These are phyloP conservation scores for Bonia amplexicaulis DNA, from an alignment of 176 grass and related monocot species.

Conservation along the genomic window DNA sequence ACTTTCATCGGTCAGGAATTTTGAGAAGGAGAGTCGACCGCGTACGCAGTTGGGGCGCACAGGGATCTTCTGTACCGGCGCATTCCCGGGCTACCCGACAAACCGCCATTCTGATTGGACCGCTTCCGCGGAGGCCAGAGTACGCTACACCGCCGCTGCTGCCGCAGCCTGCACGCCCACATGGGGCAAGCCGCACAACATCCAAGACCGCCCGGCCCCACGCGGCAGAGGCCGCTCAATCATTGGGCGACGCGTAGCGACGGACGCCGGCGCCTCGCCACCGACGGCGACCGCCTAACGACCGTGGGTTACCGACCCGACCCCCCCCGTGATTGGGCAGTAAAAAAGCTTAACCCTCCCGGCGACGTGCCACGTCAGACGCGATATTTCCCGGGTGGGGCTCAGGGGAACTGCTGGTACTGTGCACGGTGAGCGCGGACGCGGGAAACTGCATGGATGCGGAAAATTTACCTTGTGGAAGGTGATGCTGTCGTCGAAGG, in stretches of 20 bases:
- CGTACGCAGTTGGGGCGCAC: background rate
- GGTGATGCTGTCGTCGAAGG: constrained; percentile 97
- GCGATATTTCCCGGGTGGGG: too few relatives aligned
- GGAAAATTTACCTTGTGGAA: constrained; percentile 82
- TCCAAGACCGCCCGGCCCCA: background rate
- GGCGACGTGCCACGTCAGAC: too few relatives aligned
- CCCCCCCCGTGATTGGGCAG: too few relatives aligned
- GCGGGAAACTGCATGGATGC: too few relatives aligned
- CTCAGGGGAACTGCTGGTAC: constrained; percentile 37
- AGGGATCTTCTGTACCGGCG: background rate
- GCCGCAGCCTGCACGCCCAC: background rate
- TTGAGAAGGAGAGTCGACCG: background rate
- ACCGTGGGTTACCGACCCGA: background rate
- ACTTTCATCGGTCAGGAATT: background rate
- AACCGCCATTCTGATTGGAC: background rate
- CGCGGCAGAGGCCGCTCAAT: background rate
- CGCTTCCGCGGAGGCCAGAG: background rate
- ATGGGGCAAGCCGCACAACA: background rate
- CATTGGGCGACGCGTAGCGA: constrained; percentile 23
- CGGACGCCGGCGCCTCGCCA: constrained; percentile 21
- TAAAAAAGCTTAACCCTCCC: too few relatives aligned
- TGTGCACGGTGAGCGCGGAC: constrained; percentile 1
- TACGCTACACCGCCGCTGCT: background rate
- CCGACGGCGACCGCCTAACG: constrained; percentile 37
- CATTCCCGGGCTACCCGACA: background rate